Evolutionary conservation across 2,329 filamentous ascomycete species (phyloP), one percentile per base, ranked within the genome.

Genomic region (Diaporthe velutina): DNA sequence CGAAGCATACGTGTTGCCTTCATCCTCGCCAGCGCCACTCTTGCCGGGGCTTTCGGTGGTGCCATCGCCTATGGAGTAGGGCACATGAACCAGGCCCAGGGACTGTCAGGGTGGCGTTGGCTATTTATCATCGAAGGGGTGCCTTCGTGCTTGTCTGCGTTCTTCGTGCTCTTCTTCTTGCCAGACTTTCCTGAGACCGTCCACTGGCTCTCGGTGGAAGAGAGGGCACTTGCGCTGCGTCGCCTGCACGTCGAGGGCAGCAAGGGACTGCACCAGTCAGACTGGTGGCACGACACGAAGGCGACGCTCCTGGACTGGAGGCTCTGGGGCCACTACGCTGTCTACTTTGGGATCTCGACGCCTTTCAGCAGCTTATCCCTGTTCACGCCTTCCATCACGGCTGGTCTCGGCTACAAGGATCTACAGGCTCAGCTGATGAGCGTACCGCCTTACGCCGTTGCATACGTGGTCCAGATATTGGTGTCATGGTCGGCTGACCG

Each of bases 41-140:
- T 94, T 0, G 91, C 92, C 0, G 93, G 93, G 9, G 93, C 93
- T 22, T 94, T 90, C 77, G 92, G 93, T 15, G 93, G 93, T 3
- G 87, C 94, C 1, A 88, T 95, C 19, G 93, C 93, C 0, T 94
- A 92, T 75, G 92, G 87, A 0, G 92, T 94, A 75, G 91, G 92
- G 0, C 91, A 92, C 79, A 93, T 95, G 89, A 90, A 94, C 77
- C 88, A 89, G 10, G 82, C 89, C 3, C 83, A 85, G 0, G 92
- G 91, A 1, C 85, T 91, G 22, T 85, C 88, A 1, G 76, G 61
- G 12, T 95, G 93, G 93, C 86, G 92, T 33, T 95, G 91, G 91
- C 91, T 93, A 71, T 86, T 93, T 83, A 89, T 89, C 60, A 78
- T 89, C 19, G 80, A 82, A 66, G 82, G 82, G 17, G 80, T 81